A percentile compares a stretch with the other conserved stretches of the same genome.
Conservation (phyloP, 163 green algal species). For the Prototheca wickerhamii region DNA sequence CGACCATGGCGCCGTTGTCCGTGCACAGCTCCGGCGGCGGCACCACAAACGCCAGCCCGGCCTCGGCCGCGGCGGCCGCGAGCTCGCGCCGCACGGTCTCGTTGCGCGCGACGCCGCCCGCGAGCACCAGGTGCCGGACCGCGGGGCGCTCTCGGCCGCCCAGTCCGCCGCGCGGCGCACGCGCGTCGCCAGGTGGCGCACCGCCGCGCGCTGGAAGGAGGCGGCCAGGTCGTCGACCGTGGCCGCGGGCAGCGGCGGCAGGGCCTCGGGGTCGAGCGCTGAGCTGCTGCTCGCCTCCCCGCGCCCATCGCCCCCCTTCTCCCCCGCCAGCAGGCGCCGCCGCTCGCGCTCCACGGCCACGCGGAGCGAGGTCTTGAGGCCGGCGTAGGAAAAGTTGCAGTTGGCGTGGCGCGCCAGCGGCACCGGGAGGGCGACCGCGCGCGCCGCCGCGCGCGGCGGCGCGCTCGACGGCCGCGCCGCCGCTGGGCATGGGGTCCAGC, state of each 20-base stretch:
- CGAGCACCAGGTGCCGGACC: conserved; percentile 30
- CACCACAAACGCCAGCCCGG: conserved; percentile 65
- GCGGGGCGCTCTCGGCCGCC: conserved; percentile 48
- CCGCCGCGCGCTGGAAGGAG: conserved; percentile 84
- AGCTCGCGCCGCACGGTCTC: conserved; percentile 56
- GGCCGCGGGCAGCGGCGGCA: conserved; percentile 2
- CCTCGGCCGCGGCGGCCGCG: conserved; percentile 26
- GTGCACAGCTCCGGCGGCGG: conserved; percentile 83
- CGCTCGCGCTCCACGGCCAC: conserved; percentile 58
- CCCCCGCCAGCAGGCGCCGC: neutral
- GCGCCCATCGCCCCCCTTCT: neutral
- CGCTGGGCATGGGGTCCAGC: conserved; percentile 66
- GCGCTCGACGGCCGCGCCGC: conserved; percentile 71
- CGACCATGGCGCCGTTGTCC: conserved; percentile 96
- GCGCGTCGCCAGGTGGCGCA: conserved; percentile 77
- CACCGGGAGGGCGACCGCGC: conserved; percentile 53
- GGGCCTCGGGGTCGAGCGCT: neutral
- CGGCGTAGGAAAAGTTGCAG: conserved; percentile 91
- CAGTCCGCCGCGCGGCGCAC: conserved; percentile 54
- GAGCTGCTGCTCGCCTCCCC: conserved; percentile 1
- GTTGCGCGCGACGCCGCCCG: conserved; percentile 90
- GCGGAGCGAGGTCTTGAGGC: conserved; percentile 86
- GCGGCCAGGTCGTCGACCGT: conserved; percentile 81
- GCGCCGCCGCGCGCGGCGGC: conserved; percentile 67
- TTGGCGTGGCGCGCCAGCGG: conserved; percentile 64